Evolutionary conservation across 495 filamentous ascomycete species (phyloP), one percentile per base, ranked within the genome.

Genomic region (Parathielavia hyrcaniae): DNA sequence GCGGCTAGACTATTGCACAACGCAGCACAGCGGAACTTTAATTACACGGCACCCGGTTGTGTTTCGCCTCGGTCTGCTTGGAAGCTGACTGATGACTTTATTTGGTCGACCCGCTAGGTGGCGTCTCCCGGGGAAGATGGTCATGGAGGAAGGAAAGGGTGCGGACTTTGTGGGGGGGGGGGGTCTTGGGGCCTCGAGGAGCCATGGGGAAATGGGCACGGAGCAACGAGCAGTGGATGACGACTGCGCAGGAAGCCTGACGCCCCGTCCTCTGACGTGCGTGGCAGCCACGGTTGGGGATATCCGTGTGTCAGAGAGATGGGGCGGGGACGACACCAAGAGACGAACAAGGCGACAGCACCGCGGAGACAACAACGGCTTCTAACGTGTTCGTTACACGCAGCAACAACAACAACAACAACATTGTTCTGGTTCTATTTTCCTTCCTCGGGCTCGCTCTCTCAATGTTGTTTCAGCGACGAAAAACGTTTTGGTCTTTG

Each of bases 1-100:
- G 59, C 57, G 57, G 66, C 66, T 61, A 67, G 64, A 67, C 61
- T 69, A 41, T 61, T 59, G 64, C 63, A 67, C 58, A 66, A 59
- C 57, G 57, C 61, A 64, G 51, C 60, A 62, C 55, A 55, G 60
- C 57, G 53, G 61, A 17, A 49, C 53, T 47, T 60, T 57, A 60
- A 60, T 61, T 36, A 58, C 50, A 32, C 38, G 39, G 36, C 43
- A 53, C 38, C 30, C 32, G 38, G 53, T 19, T 26, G 43, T 38
- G 35, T 14, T 14, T 38, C 35, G 35, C 13, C 10, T 38, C 35
- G n/a, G 35, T 10, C 10, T 38, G 35, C 19, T 19, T 26, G 34
- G n/a, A 7, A 41, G 30, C 40, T 32, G 14, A 50, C 19, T 36
- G 16, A 50, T 19, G 54, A 43, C 54, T 13, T 50, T n/a, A n/a